Conservation (phyloP, 2,329 filamentous ascomycete genomes). For the Sclerotinia trifoliorum region DNA sequence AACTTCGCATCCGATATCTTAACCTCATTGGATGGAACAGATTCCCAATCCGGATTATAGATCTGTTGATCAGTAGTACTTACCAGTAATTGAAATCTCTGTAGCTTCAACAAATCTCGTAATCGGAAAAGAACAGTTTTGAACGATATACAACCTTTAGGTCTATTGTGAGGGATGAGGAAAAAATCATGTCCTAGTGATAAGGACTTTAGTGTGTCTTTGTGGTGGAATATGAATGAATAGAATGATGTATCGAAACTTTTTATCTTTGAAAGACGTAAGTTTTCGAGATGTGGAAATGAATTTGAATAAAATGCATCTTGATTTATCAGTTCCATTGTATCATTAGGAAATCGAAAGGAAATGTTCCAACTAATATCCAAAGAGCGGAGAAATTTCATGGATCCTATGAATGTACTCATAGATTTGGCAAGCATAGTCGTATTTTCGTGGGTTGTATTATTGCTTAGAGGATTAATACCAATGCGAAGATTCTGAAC, state of each 20-base stretch:
- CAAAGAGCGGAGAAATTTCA: conserved; percentile 9
- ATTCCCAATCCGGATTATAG: conserved; percentile 11
- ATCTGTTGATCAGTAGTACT: conserved; percentile 9
- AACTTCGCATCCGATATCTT: conserved; percentile 14
- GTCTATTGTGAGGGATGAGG: background rate
- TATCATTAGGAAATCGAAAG: conserved; percentile 3
- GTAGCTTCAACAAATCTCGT: background rate
- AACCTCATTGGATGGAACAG: background rate
- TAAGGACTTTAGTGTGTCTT: conserved; percentile 7
- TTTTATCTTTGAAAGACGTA: conserved; percentile 17
- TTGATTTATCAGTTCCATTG: background rate
- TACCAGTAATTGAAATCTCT: conserved; percentile 22
- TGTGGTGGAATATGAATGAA: conserved; percentile 6
- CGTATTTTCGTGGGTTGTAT: background rate
- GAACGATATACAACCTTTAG: conserved; percentile 5
- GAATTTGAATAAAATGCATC: conserved; percentile 7
- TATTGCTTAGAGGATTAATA: conserved; percentile 1
- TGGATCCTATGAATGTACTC: conserved; percentile 7
- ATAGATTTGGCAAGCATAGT: conserved; percentile 1
- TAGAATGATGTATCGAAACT: conserved; percentile 3
- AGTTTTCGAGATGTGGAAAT: conserved; percentile 2
- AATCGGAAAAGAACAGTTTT: conserved; percentile 5
- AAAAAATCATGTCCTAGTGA: conserved; percentile 14
- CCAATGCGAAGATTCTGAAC: conserved; percentile 11
- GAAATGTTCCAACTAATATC: conserved; percentile 13